These are phyloP conservation scores for Phytophthora tubulina DNA, from an alignment of 352 stramenopile genomes.

Conservation along the genomic window DNA sequence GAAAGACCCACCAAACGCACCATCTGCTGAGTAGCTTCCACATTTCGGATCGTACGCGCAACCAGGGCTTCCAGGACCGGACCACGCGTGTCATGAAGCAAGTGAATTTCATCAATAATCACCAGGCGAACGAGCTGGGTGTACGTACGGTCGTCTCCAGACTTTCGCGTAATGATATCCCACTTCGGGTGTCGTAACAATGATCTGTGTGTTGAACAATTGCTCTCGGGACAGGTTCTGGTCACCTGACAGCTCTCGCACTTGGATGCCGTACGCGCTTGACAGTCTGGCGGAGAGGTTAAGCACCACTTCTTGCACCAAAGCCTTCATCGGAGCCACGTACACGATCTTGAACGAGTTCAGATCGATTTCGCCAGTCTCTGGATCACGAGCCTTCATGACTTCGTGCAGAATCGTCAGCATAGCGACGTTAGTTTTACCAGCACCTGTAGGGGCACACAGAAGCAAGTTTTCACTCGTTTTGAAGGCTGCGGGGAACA, in stretches of 20 bases:
- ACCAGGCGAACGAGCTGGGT: slow-evolving; percentile 98
- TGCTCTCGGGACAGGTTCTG: slow-evolving; percentile 98
- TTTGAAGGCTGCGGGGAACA: slow-evolving; percentile 94
- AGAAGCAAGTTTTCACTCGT: slow-evolving; percentile 98
- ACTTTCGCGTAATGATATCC: slow-evolving; percentile 99
- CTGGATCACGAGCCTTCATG: slow-evolving; percentile 89
- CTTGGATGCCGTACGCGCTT: slow-evolving; percentile 93
- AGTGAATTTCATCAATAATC: slow-evolving; percentile 99
- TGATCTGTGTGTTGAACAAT: slow-evolving; percentile 98
- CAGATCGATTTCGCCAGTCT: slow-evolving; percentile 93
- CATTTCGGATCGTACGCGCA: slow-evolving; percentile 96
- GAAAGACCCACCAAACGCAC: slow-evolving; percentile 98
- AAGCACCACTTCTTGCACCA: slow-evolving; percentile 99
- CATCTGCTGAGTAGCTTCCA: slow-evolving; percentile 98
- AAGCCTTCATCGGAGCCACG: slow-evolving; percentile 99
- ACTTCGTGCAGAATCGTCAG: slow-evolving; percentile 99
- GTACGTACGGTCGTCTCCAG: slow-evolving; percentile 96
- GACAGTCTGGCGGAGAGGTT: slow-evolving; percentile 97
- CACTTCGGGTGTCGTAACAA: slow-evolving; percentile 99
- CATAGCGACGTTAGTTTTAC: slow-evolving; percentile 99
- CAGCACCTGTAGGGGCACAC: slow-evolving; percentile 98
- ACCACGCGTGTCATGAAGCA: slow-evolving; percentile 98
- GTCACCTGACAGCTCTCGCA: slow-evolving; percentile 98
- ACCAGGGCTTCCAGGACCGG: slow-evolving; percentile 99
- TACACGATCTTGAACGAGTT: slow-evolving; percentile 99